Base-by-base conservation (phyloP, 2,329 filamentous ascomycete genomes). In the Xylariaceae sp. region DNA sequence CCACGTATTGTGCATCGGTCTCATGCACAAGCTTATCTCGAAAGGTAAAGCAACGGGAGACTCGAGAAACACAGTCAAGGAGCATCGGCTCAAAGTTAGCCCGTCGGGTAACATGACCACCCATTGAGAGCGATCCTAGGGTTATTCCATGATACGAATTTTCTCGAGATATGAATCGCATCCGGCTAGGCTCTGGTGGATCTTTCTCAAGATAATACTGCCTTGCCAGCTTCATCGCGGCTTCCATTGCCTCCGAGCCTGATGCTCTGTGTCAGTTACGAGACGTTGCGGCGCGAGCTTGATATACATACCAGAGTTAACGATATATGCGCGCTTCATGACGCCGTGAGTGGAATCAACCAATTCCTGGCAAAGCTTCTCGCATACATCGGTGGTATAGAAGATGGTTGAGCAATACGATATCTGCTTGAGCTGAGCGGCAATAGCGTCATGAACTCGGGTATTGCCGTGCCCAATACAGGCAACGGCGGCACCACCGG, bases 101-200 rank as follows among this genome's bases (percentile, higher is more conserved):
- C 55, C 86, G 81, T 31, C 90, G 79, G 4, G 77, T 76, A 3
- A 79, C 73, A 69, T 91, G 85, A 8, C 87, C 87, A 8, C 88
- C 82, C 14, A 88, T 76, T 0, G 83, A 82, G 51, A 92, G 78
- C 1, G 88, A 80, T 0, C 88, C 89, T 0, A 92, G 73, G 0
- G 89, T 92, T 3, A 80, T 86, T 7, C 89, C 90, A 62, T 93
- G 90, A 65, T 90, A 93, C 4, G 87, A 90, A 37, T 85, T 80
- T 31, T 82, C 73, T 12, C 89, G 81, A 3, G 87, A 81, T 65
- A 93, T 90, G 71, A 91, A 91, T 9, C 80, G 77, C 0, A 74
- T 79, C n/a, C 89, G 80, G 34, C 79, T 71, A 1, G 80, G 78
- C 62, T 90, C 79, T 0, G 83, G 74, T 0, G 75, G 72, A 2